Conservation (phyloP, 495 filamentous ascomycete species). For the Astrothelium subdiscretum region DNA sequence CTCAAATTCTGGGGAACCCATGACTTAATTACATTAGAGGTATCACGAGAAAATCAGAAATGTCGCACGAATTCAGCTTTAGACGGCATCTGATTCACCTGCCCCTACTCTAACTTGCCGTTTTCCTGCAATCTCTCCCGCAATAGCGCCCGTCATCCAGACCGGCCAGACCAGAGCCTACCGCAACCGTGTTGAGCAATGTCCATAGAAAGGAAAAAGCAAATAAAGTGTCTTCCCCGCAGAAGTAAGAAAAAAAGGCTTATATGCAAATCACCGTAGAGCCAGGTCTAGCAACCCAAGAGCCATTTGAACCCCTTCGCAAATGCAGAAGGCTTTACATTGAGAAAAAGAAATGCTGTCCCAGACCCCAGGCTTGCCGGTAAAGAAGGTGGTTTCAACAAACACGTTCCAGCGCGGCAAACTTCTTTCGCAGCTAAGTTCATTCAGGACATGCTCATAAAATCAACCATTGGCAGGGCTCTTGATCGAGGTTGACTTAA, state of each 20-base stretch:
- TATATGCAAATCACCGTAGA: neutral
- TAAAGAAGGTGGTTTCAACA: neutral
- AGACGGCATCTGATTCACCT: neutral
- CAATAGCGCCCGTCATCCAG: neutral
- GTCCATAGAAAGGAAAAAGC: neutral
- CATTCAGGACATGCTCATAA: neutral
- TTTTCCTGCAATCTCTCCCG: neutral
- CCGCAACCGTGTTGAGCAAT: neutral
- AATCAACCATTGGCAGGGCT: neutral
- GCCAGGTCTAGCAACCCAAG: neutral
- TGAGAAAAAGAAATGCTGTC: neutral
- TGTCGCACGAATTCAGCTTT: neutral
- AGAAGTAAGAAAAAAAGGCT: neutral
- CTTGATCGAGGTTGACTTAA: neutral
- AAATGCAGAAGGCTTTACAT: neutral
- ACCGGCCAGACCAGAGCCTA: neutral
- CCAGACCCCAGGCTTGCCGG: neutral
- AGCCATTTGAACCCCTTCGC: slow-evolving; percentile 1
- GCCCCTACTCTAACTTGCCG: neutral
- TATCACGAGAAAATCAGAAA: neutral
- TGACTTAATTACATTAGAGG: slow-evolving; percentile 3
- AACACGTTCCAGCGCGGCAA: neutral
- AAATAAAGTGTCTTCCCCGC: neutral
- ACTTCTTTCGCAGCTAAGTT: neutral
- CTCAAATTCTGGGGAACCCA: neutral